Percentiles rank a stretch among this genome's conserved stretches.
phyloP scores from a whole-genome alignment of 352 stramenopile genomes.

The Phytophthora agathidicida region DNA sequence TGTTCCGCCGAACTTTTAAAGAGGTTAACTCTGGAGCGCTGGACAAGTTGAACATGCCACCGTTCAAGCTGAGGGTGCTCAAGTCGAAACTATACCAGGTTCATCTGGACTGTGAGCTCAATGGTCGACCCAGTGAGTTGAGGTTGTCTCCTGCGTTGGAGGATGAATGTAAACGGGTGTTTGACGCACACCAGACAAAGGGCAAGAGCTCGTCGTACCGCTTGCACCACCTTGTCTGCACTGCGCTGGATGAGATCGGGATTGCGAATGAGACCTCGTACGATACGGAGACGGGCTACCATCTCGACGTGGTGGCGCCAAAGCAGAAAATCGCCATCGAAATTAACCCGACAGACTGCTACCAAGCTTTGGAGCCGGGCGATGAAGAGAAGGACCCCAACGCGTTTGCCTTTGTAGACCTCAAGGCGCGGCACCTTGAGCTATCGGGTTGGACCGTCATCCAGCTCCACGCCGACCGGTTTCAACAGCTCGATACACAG shows the following conservation, averaged over 20 bases:
- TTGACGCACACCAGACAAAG: slow-evolving; percentile 54
- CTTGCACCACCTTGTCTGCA: slow-evolving; percentile 60
- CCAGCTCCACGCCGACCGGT: slow-evolving; percentile 58
- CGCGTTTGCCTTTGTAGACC: slow-evolving; percentile 57
- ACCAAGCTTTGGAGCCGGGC: slow-evolving; percentile 44
- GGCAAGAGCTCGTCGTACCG: slow-evolving; percentile 65
- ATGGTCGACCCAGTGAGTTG: slow-evolving; percentile 37
- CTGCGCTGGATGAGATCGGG: slow-evolving; percentile 58
- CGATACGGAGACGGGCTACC: slow-evolving; percentile 49
- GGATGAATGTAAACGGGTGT: slow-evolving; percentile 50
- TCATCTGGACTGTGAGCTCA: slow-evolving; percentile 62
- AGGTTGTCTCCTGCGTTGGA: slow-evolving; percentile 31
- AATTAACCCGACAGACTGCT: slow-evolving; percentile 60
- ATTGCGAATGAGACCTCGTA: slow-evolving; percentile 42
- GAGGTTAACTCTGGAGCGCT: slow-evolving; percentile 47
- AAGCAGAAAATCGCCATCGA: slow-evolving; percentile 71
- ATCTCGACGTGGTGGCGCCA: slow-evolving; percentile 55
- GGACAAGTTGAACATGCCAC: slow-evolving; percentile 38
- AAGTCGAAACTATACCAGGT: slow-evolving; percentile 69
- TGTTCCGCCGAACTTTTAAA: slow-evolving; percentile 52
- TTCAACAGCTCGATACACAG: slow-evolving; percentile 51
- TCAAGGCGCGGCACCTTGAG: slow-evolving; percentile 72
- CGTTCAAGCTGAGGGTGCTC: slow-evolving; percentile 42
- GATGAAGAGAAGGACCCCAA: slow-evolving; percentile 47
- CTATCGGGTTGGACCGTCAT: slow-evolving; percentile 74